Evolutionary conservation across 306 rosid species (phyloP), one percentile per base, ranked within the genome.

Genomic region (Styphnolobium japonicum): DNA sequence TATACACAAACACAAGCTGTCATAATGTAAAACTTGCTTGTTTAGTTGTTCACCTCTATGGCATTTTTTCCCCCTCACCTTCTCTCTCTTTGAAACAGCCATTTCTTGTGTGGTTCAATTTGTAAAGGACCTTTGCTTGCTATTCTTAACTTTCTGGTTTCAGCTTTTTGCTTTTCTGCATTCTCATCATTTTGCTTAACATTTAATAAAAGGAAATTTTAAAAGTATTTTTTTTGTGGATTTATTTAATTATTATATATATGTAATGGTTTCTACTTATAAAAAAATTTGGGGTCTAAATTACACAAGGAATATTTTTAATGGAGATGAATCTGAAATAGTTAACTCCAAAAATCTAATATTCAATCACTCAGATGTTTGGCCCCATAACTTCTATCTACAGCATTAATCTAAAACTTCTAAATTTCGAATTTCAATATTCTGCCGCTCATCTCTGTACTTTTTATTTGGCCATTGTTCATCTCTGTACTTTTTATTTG

Each of bases 41-140:
- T 21, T 42, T 77, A 23, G 18, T 73, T 34, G 9, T 21, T 42
- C 66, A 23, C 46, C 63, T 46, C 23, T 29, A 19, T 22, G 60
- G 22, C 15, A 1, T n/a, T 48, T n/a, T 6, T 45, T 56, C 23
- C 18, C 2, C 40, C 19, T 11, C 15, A 40, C 43, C 57, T 40
- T 7, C 11, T 2, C 4, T 49, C 62, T 25, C 52, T 67, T 77
- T 19, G 16, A 27, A 79, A 9, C 9, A 42, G 31, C 0, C 80
- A 68, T 68, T 78, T 67, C 39, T 39, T 61, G 66, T 66, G 73
- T 60, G 61, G 70, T 60, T 63, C 73, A 73, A 71, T 84, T 73
- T 81, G 77, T 10, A 43, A 75, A 80, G 80, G 22, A 27, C 66
- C 82, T 80, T 90, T 86, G 36, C 37, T 90, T 86, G 36, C 37